phyloP scores from a whole-genome alignment of 331 rosid genomes.

The Rhamnella rubrinervis region DNA sequence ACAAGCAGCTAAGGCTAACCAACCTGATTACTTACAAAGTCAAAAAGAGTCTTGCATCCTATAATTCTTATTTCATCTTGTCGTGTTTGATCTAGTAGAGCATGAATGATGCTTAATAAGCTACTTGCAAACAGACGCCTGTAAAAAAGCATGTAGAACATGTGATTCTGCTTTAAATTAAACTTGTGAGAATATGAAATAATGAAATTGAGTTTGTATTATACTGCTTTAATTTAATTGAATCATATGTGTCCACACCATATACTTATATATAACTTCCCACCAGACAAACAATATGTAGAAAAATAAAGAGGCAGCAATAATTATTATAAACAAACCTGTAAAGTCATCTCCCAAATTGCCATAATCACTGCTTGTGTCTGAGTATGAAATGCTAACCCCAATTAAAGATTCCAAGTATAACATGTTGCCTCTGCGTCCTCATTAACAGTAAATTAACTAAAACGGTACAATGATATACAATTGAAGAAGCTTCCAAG shows the following conservation, averaged over 20 bases:
- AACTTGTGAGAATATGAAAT: slow-evolving; percentile 3
- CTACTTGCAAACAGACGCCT: slow-evolving; percentile 93
- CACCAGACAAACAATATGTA: neutral
- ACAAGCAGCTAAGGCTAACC: slow-evolving; percentile 29
- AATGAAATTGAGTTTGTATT: neutral
- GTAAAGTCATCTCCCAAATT: slow-evolving; percentile 68
- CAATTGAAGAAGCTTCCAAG: no score
- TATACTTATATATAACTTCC: neutral
- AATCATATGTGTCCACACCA: neutral
- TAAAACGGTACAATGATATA: neutral
- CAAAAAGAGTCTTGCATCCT: slow-evolving; percentile 84
- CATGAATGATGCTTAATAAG: slow-evolving; percentile 77
- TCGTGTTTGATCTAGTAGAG: slow-evolving; percentile 82
- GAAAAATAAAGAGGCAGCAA: neutral
- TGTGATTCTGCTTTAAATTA: slow-evolving; percentile 3
- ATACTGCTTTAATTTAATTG: neutral
- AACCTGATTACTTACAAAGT: slow-evolving; percentile 92
- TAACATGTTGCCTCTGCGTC: slow-evolving; percentile 72
- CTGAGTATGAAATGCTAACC: slow-evolving; percentile 85
- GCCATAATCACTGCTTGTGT: slow-evolving; percentile 58
- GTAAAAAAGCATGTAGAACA: slow-evolving; percentile 9
- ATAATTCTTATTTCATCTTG: slow-evolving; percentile 84
- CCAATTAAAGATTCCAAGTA: slow-evolving; percentile 88
- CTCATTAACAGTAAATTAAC: slow-evolving; percentile 9
- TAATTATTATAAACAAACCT: slow-evolving; percentile 30